Evolutionary conservation across 2,329 filamentous ascomycete genomes (phyloP).

Genomic region (Basipetospora chlamydospora): DNA sequence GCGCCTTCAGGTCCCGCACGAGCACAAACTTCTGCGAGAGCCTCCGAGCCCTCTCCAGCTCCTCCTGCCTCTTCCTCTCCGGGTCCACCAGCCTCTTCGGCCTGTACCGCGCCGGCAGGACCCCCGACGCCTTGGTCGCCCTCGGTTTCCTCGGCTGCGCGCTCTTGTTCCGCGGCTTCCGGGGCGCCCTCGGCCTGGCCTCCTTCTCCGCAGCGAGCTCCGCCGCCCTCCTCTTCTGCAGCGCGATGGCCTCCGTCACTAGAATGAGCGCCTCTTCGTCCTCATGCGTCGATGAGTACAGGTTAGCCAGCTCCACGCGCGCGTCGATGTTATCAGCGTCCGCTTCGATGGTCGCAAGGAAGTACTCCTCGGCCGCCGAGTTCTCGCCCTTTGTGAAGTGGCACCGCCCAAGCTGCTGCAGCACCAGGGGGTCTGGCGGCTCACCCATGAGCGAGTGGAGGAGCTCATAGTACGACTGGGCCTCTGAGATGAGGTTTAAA

Average conservation of each 20-base stretch:
- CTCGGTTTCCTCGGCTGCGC: not conserved
- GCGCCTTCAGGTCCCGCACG: constrained; percentile 26
- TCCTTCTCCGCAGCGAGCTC: constrained; percentile 11
- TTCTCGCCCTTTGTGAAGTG: constrained; percentile 50
- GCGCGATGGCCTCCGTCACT: constrained; percentile 57
- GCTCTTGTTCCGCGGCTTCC: constrained; percentile 1
- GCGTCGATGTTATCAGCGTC: constrained; percentile 62
- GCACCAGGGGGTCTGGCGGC: constrained; percentile 34
- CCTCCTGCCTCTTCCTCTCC: constrained; percentile 28
- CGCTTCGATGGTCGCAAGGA: constrained; percentile 57
- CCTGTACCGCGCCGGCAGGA: constrained; percentile 26
- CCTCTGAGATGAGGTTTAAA: constrained; percentile 19
- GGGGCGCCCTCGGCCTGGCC: constrained; percentile 6
- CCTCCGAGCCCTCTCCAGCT: constrained; percentile 25
- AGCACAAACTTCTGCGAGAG: constrained; percentile 26
- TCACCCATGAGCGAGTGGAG: constrained; percentile 33
- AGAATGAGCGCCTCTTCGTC: constrained; percentile 65
- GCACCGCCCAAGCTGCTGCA: constrained; percentile 49
- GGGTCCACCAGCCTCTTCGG: constrained; percentile 30
- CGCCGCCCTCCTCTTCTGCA: constrained; percentile 28
- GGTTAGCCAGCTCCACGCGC: constrained; percentile 63
- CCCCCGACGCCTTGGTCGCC: constrained; percentile 4
- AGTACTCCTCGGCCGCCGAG: constrained; percentile 61
- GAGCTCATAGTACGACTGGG: constrained; percentile 41
- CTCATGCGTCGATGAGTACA: constrained; percentile 65